Base-by-base conservation (phyloP, 164 flowering plant genomes). In the Aristolochia contorta region DNA sequence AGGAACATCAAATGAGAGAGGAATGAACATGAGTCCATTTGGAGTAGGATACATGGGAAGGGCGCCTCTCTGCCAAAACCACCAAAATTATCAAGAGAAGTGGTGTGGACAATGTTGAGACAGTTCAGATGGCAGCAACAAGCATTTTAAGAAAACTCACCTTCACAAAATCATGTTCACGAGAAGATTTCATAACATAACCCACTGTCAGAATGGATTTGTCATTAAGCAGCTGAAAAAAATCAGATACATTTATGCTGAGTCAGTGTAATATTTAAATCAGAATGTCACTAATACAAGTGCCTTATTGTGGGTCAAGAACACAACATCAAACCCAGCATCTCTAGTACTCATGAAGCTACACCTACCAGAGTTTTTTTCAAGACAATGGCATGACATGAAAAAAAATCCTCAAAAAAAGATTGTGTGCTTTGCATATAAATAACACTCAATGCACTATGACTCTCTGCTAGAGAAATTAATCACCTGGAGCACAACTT, bases 121-220 rank as follows among this genome's bases (percentile, higher is more conserved):
- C 6, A n/a, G 19, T 1, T 9, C 18, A 25, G 41, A 12, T 32
- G 12, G 24, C 24, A 43, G 41, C 27, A 37, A 7, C 50, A 3
- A 65, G 6, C 46, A 56, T 23, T 53, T 19, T 14, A 47, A 49
- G 33, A 60, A 63, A 20, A 46, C 80, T 70, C 53, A 86, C 96
- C 90, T 86, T 88, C 13, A 92, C 84, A 79, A 93, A 90, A 76
- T 93, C 97, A 67, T 76, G 82, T 74, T 82, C 90, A 4, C 97
- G 94, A 61, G 99, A 90, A 74, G 87, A 79, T 77, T 90, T 93
- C 97, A 93, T 89, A 21, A 76, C 66, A 61, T 84, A 93, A 61
- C 94, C 97, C 71, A 87, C 77, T 43, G 69, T 68, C 56, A 81
- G 51, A 52, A 70, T 63, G 12, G 51, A 19, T 54, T 65, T 58